Base-by-base conservation (phyloP, 1,284 basidiomycete genomes). In the Golubevia pallescens region DNA sequence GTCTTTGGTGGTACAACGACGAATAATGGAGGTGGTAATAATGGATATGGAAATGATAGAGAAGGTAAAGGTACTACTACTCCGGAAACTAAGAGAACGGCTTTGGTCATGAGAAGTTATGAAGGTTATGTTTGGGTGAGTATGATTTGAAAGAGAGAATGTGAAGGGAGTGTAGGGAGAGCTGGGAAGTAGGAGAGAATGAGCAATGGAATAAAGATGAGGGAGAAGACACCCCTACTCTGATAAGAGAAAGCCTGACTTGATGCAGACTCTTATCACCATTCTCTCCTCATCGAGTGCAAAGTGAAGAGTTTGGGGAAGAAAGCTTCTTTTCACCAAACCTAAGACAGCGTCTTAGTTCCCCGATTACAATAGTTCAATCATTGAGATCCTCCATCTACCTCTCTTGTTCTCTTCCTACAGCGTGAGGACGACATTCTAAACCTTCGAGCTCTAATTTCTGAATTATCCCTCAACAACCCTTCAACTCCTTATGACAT, bases 391-490 rank as follows among this genome's bases (percentile, higher is more conserved):
- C n/a, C 4, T 8, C 10, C 42, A 23, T 19, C 32, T 28, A 13
- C 13, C 5, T 60, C 1, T 38, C 16, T 6, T 59, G n/a, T 51
- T 51, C 21, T 32, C 48, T 4, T 53, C n/a, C 58, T n/a, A 7
- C 59, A 64, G 62, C 76, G 81, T 42, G 82, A 85, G 70, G 82
- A 85, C 64, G 81, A 84, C 68, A 80, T 85, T 20, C 74, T 85
- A 68, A 85, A 85, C 67, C 65, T 85, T 76, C 79, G 82, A 38
- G 82, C 82, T 13, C 65, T 85, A 8, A 85, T 85, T 70, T 76
- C 78, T 63, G 82, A 85, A 69, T 66, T 85, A 2, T 82, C 81
- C 63, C 74, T 85, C 65, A 84, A 85, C 76, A 84, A 85, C 63
- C 82, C 82, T 28, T 72, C 77, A 68, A 82, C 78, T 62, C 82